Conservation (phyloP, 1,284 basidiomycete species). For the Tetrapyrgos nigripes region DNA sequence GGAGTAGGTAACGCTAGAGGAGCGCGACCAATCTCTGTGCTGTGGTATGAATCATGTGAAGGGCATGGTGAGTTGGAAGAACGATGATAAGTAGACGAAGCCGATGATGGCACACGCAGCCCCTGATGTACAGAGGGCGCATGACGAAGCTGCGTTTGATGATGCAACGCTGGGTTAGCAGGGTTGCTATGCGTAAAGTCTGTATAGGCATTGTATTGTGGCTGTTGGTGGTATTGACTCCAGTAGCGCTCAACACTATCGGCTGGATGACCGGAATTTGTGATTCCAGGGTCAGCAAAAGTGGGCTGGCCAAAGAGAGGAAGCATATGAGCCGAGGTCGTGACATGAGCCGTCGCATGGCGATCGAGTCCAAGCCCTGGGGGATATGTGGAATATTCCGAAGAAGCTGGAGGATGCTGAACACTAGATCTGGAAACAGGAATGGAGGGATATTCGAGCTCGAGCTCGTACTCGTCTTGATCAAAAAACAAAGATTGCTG, state of each 20-base stretch:
- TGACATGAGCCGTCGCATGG: not conserved
- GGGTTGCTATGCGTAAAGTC: not conserved
- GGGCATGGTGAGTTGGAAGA: not conserved
- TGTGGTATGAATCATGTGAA: not conserved
- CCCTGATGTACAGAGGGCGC: not conserved
- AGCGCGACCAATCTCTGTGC: not conserved
- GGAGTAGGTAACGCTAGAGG: not conserved
- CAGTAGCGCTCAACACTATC: conserved; percentile 49
- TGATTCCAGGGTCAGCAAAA: conserved; percentile 36
- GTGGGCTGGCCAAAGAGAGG: conserved; percentile 24
- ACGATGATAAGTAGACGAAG: not conserved
- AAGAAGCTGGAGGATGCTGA: conserved; percentile 13
- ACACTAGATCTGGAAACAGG: conserved; percentile 6
- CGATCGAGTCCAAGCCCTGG: conserved; percentile 6
- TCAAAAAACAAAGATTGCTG: not conserved
- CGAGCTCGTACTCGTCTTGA: not conserved
- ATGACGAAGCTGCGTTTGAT: not conserved
- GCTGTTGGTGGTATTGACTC: conserved; percentile 24
- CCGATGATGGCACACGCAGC: not conserved
- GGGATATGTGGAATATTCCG: conserved; percentile 24
- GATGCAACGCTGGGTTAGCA: not conserved
- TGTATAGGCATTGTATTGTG: not conserved
- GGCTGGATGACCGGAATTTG: conserved; percentile 27
- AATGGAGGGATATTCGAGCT: not conserved
- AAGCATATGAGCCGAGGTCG: conserved; percentile 7